Evolutionary conservation across 176 grass and related monocot genomes (phyloP), one percentile per base, ranked within the genome.

Genomic region (Paspalum vaginatum): DNA sequence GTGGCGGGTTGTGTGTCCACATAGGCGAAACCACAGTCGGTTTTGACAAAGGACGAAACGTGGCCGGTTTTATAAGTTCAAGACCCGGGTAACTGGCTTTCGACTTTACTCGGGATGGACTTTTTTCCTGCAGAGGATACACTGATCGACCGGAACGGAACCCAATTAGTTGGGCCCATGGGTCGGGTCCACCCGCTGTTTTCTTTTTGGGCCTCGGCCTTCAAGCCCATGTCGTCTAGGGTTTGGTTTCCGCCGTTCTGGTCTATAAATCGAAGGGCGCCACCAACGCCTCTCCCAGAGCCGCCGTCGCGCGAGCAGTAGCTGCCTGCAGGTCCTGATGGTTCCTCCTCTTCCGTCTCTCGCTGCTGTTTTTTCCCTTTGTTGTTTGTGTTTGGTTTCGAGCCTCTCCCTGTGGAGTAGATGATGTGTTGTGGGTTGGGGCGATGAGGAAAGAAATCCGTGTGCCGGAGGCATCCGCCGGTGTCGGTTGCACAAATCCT

Each of bases 401-500:
- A 60, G 22, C 57, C 11, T 26, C 32, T 3, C 32, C 32, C 32
- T 32, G 2, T 32, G 32, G 32, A 3, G 32, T 32, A 7, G 16
- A 18, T n/a, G 8, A 0, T 6, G 41, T 43, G 8, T 11, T 11
- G 0, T n/a, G n/a, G n/a, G n/a, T n/a, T n/a, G 20, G 41, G 61
- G 89, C 92, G 11, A 85, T 92, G 92, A 94, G 81, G 92, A 94
- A 74, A 63, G 48, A 91, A 83, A 53, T 73, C 39, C 13, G 4
- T 89, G 86, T 91, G 81, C 89, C 87, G 49, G 52, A 92, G 92
- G 72, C 67, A 56, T 89, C 67, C 67, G 59, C 57, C 87, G 80
- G 43, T 94, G 92, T 87, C 80, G 92, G 92, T 65, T 62, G 10
- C 92, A 94, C 87, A 85, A 85, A 87, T 77, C 92, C 92, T 94